A percentile compares a stretch with the other conserved stretches of the same genome.
These are phyloP conservation scores for Thalassiosira mediterranea DNA, from an alignment of 352 stramenopile species.

Conservation along the genomic window DNA sequence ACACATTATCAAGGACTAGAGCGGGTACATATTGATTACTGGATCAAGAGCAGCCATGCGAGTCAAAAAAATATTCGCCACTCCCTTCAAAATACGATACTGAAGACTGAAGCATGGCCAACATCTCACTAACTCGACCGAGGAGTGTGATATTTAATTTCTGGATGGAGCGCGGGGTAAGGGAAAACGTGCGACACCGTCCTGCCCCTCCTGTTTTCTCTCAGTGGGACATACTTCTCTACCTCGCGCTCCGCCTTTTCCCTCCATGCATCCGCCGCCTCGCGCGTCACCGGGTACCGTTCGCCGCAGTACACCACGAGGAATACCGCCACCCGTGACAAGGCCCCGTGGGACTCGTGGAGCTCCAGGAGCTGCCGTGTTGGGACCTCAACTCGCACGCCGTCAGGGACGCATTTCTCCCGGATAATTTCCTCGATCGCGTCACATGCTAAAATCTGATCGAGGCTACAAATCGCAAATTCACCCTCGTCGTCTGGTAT, in stretches of 20 bases:
- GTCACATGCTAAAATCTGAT: conserved; percentile 60
- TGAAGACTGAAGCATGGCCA: no score
- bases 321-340: conserved; percentile 58
- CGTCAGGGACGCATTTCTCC: conserved; percentile 55
- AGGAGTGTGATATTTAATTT: conserved; percentile 60
- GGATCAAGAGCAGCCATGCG: no score
- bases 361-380: conserved; percentile 49
- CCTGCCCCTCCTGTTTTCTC: conserved; percentile 59
- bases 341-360: conserved; percentile 19
- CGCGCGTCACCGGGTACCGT: conserved; percentile 50
- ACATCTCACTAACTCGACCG: no score
- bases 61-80: no score
- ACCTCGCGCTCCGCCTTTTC: conserved; percentile 49
- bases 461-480: conserved; percentile 16
- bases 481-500: conserved; percentile 48
- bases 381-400: conserved; percentile 64
- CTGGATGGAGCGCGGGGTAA: conserved; percentile 56
- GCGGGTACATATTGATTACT: no score
- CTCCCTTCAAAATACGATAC: no score
- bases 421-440: conserved; percentile 55
- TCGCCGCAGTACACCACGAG: conserved; percentile 74
- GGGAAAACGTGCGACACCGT: conserved; percentile 73
- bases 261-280: conserved; percentile 64
- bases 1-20: no score
- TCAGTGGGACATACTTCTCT: conserved; percentile 48